phyloP scores from a whole-genome alignment of 331 rosid species.

The Quercus lobata region DNA sequence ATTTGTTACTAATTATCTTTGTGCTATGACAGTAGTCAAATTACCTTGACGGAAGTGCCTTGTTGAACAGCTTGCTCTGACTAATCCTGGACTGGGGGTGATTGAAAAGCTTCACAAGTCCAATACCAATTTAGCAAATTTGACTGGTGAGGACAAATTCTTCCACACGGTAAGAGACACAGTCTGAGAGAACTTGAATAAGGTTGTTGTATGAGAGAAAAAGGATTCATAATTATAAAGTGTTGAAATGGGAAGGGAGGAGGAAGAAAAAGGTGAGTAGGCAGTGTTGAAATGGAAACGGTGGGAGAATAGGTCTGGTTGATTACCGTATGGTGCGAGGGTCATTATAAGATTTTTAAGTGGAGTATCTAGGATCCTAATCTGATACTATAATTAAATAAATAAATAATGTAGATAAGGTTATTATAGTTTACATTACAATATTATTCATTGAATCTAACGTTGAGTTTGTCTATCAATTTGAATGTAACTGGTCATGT shows the following conservation, averaged over 20 bases:
- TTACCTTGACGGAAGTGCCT: slow-evolving; percentile 21
- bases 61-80: slow-evolving; percentile 63
- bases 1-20: not conserved
- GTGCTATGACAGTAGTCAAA: not conserved
- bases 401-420: not conserved
- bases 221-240: not conserved
- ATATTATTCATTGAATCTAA: too few relatives aligned
- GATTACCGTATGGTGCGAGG: not conserved
- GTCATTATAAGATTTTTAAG: not conserved
- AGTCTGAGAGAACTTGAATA: slow-evolving; percentile 29
- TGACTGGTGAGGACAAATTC: slow-evolving; percentile 59
- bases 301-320: not conserved
- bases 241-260: slow-evolving; percentile 3
- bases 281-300: not conserved
- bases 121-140: slow-evolving; percentile 36
- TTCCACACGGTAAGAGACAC: slow-evolving; percentile 52
- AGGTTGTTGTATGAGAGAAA: not conserved
- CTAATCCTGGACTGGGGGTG: slow-evolving; percentile 72
- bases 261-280: not conserved
- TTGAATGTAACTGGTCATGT: too few relatives aligned
- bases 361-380: slow-evolving; percentile 12
- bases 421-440: not conserved
- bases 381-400: not conserved
- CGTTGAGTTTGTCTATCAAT: too few relatives aligned
- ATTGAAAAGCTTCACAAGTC: slow-evolving; percentile 71